Conservation (phyloP, 495 filamentous ascomycete genomes). For the Penicillium turbatum region DNA sequence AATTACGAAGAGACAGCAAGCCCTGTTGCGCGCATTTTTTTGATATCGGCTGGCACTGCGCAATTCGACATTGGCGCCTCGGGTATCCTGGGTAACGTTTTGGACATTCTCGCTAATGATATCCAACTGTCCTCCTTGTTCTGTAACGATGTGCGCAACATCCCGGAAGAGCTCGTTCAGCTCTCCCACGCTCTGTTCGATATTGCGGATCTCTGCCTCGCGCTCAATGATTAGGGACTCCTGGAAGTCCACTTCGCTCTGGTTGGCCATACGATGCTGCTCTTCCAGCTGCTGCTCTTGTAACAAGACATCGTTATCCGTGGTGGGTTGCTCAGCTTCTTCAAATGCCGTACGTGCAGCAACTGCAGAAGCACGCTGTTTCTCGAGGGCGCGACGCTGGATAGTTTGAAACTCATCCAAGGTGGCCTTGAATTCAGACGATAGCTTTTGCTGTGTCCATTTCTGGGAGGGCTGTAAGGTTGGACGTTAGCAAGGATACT, state of each 20-base stretch:
- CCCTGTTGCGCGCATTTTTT: conserved; percentile 86
- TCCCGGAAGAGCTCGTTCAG: conserved; percentile 95
- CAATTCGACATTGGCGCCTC: conserved; percentile 80
- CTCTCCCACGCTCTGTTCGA: conserved; percentile 92
- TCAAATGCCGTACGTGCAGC: conserved; percentile 73
- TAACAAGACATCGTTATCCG: conserved; percentile 40
- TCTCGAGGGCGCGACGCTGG: conserved; percentile 84
- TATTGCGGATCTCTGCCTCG: conserved; percentile 92
- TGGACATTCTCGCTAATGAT: conserved; percentile 86
- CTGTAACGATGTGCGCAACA: conserved; percentile 90
- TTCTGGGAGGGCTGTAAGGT: conserved; percentile 73
- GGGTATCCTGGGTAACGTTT: conserved; percentile 70
- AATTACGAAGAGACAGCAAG: conserved; percentile 88
- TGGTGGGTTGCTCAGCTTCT: conserved; percentile 40
- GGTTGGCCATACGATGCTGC: conserved; percentile 74
- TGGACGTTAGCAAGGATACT: conserved; percentile 9
- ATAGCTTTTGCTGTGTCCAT: conserved; percentile 92
- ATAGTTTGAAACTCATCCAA: conserved; percentile 86
- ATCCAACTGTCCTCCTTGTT: conserved; percentile 87
- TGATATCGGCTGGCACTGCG: conserved; percentile 81
- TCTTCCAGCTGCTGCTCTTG: conserved; percentile 71
- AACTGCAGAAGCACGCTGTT: conserved; percentile 78
- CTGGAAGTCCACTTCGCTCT: conserved; percentile 97
- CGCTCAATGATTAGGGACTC: conserved; percentile 92
- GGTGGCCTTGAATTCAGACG: conserved; percentile 81